These are phyloP conservation scores for Triticum urartu DNA, from an alignment of 176 grass and related monocot species.

Conservation along the genomic window DNA sequence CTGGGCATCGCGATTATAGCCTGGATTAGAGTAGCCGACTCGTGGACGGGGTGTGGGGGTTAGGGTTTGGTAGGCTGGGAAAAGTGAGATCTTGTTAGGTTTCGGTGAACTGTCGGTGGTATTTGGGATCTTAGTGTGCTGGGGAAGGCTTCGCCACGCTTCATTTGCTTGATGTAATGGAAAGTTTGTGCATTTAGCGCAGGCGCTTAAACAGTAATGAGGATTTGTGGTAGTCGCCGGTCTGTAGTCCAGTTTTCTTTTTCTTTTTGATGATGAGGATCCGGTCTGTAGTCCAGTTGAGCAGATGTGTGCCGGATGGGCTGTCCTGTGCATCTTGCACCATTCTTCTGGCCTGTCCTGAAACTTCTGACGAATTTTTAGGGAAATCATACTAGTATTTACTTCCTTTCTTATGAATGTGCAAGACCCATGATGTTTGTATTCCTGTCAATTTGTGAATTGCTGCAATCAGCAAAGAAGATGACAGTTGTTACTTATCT, in stretches of 20 bases:
- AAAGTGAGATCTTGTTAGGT: conserved; percentile 15
- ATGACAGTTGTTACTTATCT: neutral
- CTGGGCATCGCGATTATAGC: neutral
- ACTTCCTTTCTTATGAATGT: neutral
- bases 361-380: neutral
- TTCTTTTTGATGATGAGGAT: too few species aligned
- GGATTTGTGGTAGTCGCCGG: neutral
- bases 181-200: neutral
- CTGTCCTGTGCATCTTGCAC: neutral
- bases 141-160: neutral
- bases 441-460: neutral
- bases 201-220: neutral
- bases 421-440: neutral
- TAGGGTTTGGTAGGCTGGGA: neutral
- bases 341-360: neutral
- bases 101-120: conserved; percentile 4
- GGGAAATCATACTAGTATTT: neutral
- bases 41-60: neutral
- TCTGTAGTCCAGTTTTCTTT: neutral
- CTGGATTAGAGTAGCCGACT: neutral
- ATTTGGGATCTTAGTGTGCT: neutral
- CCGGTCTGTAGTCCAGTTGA: neutral
- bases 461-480: neutral
- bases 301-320: neutral
- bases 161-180: neutral